Conservation (phyloP, 2,329 filamentous ascomycete species). For the Botryotinia narcissicola region DNA sequence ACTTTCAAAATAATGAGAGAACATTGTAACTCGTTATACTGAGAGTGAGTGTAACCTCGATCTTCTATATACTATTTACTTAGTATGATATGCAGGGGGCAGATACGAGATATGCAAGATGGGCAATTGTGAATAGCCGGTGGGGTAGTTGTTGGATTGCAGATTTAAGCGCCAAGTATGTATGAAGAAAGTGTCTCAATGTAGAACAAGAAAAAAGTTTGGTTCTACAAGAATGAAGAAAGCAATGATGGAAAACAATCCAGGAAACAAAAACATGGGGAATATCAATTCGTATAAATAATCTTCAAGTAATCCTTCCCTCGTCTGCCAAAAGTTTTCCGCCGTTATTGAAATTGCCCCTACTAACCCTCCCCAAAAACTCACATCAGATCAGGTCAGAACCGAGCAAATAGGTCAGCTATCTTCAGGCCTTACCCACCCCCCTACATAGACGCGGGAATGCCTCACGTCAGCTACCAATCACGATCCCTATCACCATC, state of each 20-base stretch:
- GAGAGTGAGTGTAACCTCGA: background rate
- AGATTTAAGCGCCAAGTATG: constrained; percentile 1
- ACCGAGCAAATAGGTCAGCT: constrained; percentile 8
- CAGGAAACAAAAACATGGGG: background rate
- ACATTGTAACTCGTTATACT: constrained; percentile 11
- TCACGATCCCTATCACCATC: constrained; percentile 4
- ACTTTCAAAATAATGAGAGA: constrained; percentile 16
- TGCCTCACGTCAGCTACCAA: constrained; percentile 19
- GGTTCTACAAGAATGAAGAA: background rate
- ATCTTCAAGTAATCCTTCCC: background rate
- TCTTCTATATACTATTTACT: background rate
- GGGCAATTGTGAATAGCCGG: background rate
- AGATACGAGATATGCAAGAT: background rate
- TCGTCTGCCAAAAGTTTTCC: background rate
- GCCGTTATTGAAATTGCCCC: background rate
- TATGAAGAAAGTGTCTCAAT: background rate
- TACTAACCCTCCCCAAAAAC: background rate
- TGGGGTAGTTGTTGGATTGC: background rate
- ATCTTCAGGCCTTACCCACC: background rate
- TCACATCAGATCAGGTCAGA: constrained; percentile 6
- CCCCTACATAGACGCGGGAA: constrained; percentile 1
- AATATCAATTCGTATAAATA: constrained; percentile 14
- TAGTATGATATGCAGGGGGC: constrained; percentile 9
- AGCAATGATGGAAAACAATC: background rate
- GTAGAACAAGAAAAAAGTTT: background rate